These are phyloP conservation scores for Diospyros kaki DNA, from an alignment of 148 eudicot species.

Conservation along the genomic window DNA sequence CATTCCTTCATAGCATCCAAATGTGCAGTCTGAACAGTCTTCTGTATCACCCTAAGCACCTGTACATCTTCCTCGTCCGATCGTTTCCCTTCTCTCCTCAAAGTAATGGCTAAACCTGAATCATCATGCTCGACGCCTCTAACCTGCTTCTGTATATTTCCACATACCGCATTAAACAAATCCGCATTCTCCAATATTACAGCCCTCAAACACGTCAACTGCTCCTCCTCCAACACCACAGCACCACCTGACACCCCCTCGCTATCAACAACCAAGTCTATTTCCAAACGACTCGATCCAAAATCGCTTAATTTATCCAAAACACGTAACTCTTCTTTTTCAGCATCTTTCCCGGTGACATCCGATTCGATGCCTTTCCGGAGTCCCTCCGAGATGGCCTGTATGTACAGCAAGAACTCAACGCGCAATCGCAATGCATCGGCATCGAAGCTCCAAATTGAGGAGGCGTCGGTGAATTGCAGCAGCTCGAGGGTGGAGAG, in stretches of 20 bases:
- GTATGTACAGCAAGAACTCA: constrained; percentile 60
- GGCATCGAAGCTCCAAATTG: constrained; percentile 48
- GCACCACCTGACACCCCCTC: constrained; percentile 14
- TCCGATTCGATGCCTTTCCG: constrained; percentile 17
- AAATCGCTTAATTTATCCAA: constrained; percentile 51
- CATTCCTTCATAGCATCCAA: constrained; percentile 70
- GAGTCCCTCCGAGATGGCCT: constrained; percentile 39
- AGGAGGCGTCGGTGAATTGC: constrained; percentile 51
- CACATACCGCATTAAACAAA: constrained; percentile 59
- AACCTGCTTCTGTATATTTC: constrained; percentile 56
- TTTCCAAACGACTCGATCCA: constrained; percentile 61
- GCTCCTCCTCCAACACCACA: constrained; percentile 40
- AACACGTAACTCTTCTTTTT: constrained; percentile 24
- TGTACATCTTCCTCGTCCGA: constrained; percentile 46
- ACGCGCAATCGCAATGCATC: constrained; percentile 47
- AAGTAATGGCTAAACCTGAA: constrained; percentile 49
- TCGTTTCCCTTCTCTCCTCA: constrained; percentile 33
- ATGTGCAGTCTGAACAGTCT: constrained; percentile 60
- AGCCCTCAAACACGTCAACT: constrained; percentile 49
- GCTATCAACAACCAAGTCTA: constrained; percentile 43
- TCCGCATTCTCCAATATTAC: constrained; percentile 61
- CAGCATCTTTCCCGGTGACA: constrained; percentile 14
- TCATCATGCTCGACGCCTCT: constrained; percentile 30
- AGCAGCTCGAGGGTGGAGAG: constrained; percentile 69
- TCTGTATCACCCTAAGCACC: constrained; percentile 53